Evolutionary conservation across 1,284 basidiomycete genomes (phyloP).

Genomic region (Boletus semigastroideus): DNA sequence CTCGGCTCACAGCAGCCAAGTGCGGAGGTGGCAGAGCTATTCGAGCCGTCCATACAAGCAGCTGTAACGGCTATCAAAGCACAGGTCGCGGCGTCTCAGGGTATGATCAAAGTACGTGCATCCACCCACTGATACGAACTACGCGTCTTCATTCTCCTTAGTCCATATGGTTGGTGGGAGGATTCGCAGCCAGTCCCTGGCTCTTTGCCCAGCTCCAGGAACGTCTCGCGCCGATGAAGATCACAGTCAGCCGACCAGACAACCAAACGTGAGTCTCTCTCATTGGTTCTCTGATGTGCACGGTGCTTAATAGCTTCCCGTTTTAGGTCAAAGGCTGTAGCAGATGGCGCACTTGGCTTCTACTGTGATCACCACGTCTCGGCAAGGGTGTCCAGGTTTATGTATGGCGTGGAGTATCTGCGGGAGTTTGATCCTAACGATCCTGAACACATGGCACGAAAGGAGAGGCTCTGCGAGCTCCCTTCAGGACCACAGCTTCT

Average conservation of each 20-base stretch:
- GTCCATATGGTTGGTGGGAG: conserved; percentile 78
- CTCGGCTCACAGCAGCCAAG: conserved; percentile 30
- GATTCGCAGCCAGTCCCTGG: conserved; percentile 79
- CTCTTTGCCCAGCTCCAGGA: conserved; percentile 72
- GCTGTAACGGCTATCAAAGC: conserved; percentile 66
- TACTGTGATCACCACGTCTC: conserved; percentile 81
- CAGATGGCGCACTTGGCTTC: conserved; percentile 78
- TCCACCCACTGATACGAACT: background rate
- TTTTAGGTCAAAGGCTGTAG: conserved; percentile 72
- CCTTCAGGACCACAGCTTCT: conserved; percentile 72
- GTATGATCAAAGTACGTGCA: conserved; percentile 56
- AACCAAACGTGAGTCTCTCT: conserved; percentile 59
- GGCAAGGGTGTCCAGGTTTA: conserved; percentile 71
- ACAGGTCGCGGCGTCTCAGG: conserved; percentile 65
- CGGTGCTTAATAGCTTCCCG: conserved; percentile 8
- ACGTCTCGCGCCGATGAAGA: conserved; percentile 50
- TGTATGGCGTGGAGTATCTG: conserved; percentile 78
- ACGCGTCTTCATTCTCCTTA: conserved; percentile 23
- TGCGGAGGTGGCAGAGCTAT: conserved; percentile 64
- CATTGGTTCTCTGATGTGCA: conserved; percentile 12
- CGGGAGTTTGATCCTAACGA: conserved; percentile 64
- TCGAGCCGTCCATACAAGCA: conserved; percentile 74
- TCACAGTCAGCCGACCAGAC: conserved; percentile 71
- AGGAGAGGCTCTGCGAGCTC: conserved; percentile 66
- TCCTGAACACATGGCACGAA: conserved; percentile 61